Conservation (phyloP, 73 alveolate genomes). For the Breviolum minutum region DNA sequence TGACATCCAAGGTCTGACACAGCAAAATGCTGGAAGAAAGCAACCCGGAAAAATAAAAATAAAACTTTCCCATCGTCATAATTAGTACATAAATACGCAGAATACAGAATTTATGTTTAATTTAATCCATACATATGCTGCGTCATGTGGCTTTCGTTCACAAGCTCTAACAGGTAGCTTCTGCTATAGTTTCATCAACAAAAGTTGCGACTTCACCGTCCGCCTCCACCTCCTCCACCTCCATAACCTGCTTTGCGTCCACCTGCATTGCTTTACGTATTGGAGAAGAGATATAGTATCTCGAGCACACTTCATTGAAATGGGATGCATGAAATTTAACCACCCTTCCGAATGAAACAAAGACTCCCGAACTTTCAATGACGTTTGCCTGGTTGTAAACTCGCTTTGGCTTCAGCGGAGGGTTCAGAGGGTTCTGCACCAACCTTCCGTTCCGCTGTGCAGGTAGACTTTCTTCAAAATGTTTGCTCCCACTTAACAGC, state of each 20-base stretch:
- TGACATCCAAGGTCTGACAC: not conserved
- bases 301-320: not conserved
- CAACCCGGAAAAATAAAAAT: not conserved
- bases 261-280: not conserved
- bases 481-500: not conserved
- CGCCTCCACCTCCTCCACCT: conserved; percentile 15
- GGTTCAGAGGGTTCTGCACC: conserved; percentile 66
- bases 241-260: conserved; percentile 7
- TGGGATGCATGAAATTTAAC: not conserved
- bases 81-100: too few relatives aligned
- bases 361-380: not conserved
- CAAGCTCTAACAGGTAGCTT: too few relatives aligned
- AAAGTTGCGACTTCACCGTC: not conserved
- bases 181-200: too few relatives aligned
- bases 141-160: too few relatives aligned
- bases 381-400: conserved; percentile 48
- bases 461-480: not conserved
- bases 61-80: too few relatives aligned
- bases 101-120: too few relatives aligned
- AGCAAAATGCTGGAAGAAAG: not conserved
- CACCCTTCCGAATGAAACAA: not conserved
- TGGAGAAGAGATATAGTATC: not conserved
- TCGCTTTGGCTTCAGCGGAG: conserved; percentile 73
- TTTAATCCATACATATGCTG: too few relatives aligned
- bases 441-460: not conserved